Evolutionary conservation across 306 rosid genomes (phyloP).

Genomic region (Vicia sativa): DNA sequence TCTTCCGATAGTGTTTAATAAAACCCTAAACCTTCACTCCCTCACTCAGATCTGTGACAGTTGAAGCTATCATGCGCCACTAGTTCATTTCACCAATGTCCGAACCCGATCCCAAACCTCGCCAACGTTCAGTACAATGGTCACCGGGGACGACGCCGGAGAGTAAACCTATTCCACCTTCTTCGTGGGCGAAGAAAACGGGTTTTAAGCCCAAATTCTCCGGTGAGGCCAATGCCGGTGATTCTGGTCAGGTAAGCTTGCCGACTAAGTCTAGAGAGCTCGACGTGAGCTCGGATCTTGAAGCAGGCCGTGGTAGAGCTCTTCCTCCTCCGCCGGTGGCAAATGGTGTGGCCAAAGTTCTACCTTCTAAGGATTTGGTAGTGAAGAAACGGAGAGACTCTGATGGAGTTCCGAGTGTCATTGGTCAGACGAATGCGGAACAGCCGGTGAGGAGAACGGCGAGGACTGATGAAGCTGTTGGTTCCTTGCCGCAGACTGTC

Average conservation of each 20-base stretch:
- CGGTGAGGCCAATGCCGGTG: slow-evolving; percentile 80
- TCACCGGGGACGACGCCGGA: slow-evolving; percentile 60
- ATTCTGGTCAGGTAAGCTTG: slow-evolving; percentile 62
- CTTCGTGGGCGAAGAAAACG: slow-evolving; percentile 94
- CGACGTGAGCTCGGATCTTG: slow-evolving; percentile 58
- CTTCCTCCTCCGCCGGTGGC: not conserved
- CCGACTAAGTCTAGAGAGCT: slow-evolving; percentile 52
- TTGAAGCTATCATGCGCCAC: slow-evolving; percentile 43
- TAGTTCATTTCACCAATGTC: slow-evolving; percentile 54
- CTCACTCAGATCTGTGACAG: slow-evolving; percentile 53
- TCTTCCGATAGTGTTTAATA: not conserved
- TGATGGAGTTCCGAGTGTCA: slow-evolving; percentile 54
- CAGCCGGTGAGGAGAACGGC: slow-evolving; percentile 37
- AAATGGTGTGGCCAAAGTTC: slow-evolving; percentile 54
- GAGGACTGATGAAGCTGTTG: slow-evolving; percentile 66
- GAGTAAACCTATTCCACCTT: slow-evolving; percentile 63
- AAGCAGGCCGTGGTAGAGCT: slow-evolving; percentile 52
- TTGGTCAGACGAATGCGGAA: slow-evolving; percentile 35
- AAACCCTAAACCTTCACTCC: slow-evolving; percentile 44
- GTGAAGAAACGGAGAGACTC: slow-evolving; percentile 75
- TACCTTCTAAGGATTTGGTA: slow-evolving; percentile 47
- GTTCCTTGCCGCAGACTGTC: slow-evolving; percentile 58
- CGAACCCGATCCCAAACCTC: slow-evolving; percentile 64
- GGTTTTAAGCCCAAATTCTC: slow-evolving; percentile 91
- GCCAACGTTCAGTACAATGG: slow-evolving; percentile 84